Conservation (phyloP, 352 stramenopile species). For the Phytophthora citricola region DNA sequence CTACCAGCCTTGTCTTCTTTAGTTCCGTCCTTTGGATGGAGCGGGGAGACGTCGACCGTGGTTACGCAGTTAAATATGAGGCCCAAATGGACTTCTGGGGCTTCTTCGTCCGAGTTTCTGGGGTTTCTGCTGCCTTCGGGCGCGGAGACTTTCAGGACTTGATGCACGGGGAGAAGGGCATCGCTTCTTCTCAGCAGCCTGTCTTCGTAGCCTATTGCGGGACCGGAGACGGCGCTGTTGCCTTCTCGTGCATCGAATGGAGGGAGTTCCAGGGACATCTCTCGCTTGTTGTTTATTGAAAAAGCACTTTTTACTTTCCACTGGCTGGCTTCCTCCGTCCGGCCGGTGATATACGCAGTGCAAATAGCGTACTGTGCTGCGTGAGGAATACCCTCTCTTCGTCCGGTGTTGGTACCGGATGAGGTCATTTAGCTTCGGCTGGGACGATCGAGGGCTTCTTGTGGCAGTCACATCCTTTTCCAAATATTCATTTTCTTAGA, state of each 20-base stretch:
- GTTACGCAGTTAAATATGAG: conserved; percentile 83
- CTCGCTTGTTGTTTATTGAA: conserved; percentile 1
- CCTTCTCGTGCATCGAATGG: conserved; percentile 55
- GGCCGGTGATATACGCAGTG: conserved; percentile 86
- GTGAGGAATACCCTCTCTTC: conserved; percentile 37
- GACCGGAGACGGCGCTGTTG: conserved; percentile 36
- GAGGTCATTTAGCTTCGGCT: conserved; percentile 16
- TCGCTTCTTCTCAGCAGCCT: conserved; percentile 39
- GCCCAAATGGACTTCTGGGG: conserved; percentile 56
- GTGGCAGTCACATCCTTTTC: conserved; percentile 48
- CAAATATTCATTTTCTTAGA: too few relatives aligned
- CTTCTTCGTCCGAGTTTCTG: conserved; percentile 39
- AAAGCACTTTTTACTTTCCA: conserved; percentile 79
- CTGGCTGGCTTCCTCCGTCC: conserved; percentile 48
- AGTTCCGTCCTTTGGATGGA: conserved; percentile 34
- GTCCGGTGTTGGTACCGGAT: conserved; percentile 29
- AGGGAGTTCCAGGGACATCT: conserved; percentile 46
- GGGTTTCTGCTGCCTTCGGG: conserved; percentile 12
- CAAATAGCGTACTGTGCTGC: conserved; percentile 61
- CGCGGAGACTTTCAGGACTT: conserved; percentile 24
- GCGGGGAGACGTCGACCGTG: conserved; percentile 26
- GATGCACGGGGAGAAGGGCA: conserved; percentile 37
- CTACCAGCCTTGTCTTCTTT: conserved; percentile 49
- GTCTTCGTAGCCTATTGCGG: conserved; percentile 56
- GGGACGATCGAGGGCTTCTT: conserved; percentile 20